Evolutionary conservation across 148 eudicot genomes (phyloP), one percentile per base, ranked within the genome.

Genomic region (Vaccinium vitisidaea): DNA sequence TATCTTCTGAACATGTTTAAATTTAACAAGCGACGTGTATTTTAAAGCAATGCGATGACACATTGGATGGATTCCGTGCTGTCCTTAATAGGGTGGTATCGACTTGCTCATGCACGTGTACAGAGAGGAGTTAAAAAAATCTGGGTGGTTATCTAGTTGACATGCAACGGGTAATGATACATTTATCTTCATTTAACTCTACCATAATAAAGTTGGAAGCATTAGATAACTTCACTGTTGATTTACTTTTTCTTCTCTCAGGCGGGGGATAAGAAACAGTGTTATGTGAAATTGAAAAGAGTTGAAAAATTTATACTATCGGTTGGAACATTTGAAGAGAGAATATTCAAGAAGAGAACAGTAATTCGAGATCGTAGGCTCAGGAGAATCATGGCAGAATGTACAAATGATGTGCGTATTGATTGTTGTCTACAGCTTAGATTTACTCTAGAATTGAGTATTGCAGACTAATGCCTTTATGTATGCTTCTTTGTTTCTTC

Each of bases 91-190:
- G 92, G 94, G 90, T 0, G 89, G 87, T 1, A 82, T 92, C 2
- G 90, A 92, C 56, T 74, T 92, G 36, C 61, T 90, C 1, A 84
- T 89, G 83, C 85, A 86, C 80, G 90, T 90, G 0, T 92, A 90
- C 80, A 92, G 81, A 56, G 52, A 32, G n/a, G 88, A 92, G 53
- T 90, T 89, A 73, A 87, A 88, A 88, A 25, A 85, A 84, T 19
- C 32, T 92, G n/a, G 91, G 92, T 58, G 94, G 94, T 4, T 89
- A 89, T 30, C 53, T 92, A 8, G 89, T 90, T 19, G 90, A 92
- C 23, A 67, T 77, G 75, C 85, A 90, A 25, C 49, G 82, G 87
- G 94, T 90, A 87, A 32, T 54, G 58, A 16, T 48, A 77, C 18
- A 36, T 11, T 1, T 39, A 21, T 43, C 1, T 52, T 75, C 8